phyloP scores from a whole-genome alignment of 192 early-diverging fungal genomes.

The Linnemannia zychae region DNA sequence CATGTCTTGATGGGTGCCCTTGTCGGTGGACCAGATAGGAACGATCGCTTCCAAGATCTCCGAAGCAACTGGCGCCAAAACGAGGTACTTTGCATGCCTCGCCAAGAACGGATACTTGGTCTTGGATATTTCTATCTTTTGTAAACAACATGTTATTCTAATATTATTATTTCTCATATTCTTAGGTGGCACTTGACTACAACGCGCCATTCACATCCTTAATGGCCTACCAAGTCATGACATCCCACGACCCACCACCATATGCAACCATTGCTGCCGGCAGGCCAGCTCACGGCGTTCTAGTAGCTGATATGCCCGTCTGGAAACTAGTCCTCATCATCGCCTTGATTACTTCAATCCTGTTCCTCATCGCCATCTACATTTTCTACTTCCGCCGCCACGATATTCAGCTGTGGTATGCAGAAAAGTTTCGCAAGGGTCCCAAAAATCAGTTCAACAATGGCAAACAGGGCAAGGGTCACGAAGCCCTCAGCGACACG shows the following conservation, averaged over 20 bases:
- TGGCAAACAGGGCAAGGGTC: not conserved
- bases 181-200: slow-evolving; percentile 61
- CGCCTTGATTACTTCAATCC: not conserved
- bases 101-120: too few relatives aligned
- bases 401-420: not conserved
- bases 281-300: slow-evolving; percentile 14
- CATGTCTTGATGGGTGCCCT: slow-evolving; percentile 64
- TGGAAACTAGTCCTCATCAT: not conserved
- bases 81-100: slow-evolving; percentile 46
- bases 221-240: slow-evolving; percentile 63
- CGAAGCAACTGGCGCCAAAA: slow-evolving; percentile 59
- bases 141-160: too few relatives aligned
- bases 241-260: slow-evolving; percentile 48
- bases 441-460: not conserved
- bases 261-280: slow-evolving; percentile 58
- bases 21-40: slow-evolving; percentile 66
- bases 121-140: too few relatives aligned
- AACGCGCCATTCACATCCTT: slow-evolving; percentile 62
- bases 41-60: slow-evolving; percentile 61
- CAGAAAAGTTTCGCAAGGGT: not conserved
- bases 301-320: not conserved
- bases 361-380: not conserved
- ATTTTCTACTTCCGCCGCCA: not conserved
- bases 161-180: too few relatives aligned
- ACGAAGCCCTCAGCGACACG: too few relatives aligned